Evolutionary conservation across 179 eudicot species (phyloP), one percentile per base, ranked within the genome.

Genomic region (Beta lomatogona): DNA sequence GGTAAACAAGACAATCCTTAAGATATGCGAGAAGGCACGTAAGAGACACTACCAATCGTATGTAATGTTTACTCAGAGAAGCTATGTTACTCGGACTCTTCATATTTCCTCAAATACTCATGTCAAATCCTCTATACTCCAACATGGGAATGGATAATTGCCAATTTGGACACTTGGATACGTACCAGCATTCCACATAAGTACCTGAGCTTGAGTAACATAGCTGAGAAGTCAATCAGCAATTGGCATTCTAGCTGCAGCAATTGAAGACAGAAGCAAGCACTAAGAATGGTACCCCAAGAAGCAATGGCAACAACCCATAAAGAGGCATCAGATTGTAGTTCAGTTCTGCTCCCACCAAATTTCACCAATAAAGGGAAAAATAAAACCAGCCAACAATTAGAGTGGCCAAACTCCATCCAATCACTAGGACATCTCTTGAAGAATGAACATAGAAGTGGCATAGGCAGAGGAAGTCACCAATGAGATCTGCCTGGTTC

Each of bases 371-470:
- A 65, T 10, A 22, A 25, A 4, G 6, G 25, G 36, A 22, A 8
- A 25, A 10, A 45, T 9, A 14, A 1, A 70, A 36, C 7, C 7
- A 9, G 71, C 4, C 46, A 31, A 31, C 21, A 44, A 44, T 3
- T 18, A 18, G 4, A 9, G 1, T 18, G 53, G 16, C 46, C 46
- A 44, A 6, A 4, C 52, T 1, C 31, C 55, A 52, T 21, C 8
- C 21, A 19, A 46, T 71, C 9, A 48, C 75, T 19, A n/a, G 36
- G 25, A 46, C 31, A 19, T 45, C 21, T 48, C 75, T 21, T 48
- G 36, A 21, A 71, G 36, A 50, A 71, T 21, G 75, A 15, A 71
- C 75, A 48, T 31, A 73, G 21, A 31, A 73, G 61, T 28, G 63
- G 28, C 5, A 50, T 50, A 21, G 77, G 63, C 15, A 18, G 50